A percentile compares a stretch with the other conserved stretches of the same genome.
These are phyloP conservation scores for Metahyphopichia silvanorum DNA, from an alignment of 805 yeast species.

Conservation along the genomic window DNA sequence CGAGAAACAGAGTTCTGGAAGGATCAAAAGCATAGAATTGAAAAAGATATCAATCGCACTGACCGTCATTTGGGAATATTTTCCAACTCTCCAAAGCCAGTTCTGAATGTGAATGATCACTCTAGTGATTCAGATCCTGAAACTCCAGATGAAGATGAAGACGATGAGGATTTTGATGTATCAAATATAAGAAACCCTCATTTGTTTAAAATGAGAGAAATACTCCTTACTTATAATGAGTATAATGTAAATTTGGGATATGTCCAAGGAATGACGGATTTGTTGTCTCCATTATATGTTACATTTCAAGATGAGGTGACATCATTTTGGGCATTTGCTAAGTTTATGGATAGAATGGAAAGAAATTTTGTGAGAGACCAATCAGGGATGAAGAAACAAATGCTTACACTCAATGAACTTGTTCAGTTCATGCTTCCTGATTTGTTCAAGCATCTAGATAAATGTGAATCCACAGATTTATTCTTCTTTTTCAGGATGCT, in stretches of 20 bases:
- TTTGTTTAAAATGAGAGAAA: slow-evolving; percentile 66
- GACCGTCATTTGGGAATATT: slow-evolving; percentile 76
- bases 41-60: slow-evolving; percentile 89
- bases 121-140: slow-evolving; percentile 25
- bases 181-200: slow-evolving; percentile 74
- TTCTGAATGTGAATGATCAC: slow-evolving; percentile 8
- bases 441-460: slow-evolving; percentile 74
- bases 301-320: slow-evolving; percentile 64
- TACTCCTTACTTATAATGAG: slow-evolving; percentile 82
- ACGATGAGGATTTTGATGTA: slow-evolving; percentile 52
- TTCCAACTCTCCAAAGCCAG: slow-evolving; percentile 37
- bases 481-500: slow-evolving; percentile 95
- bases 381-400: slow-evolving; percentile 87
- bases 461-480: slow-evolving; percentile 84
- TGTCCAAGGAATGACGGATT: slow-evolving; percentile 97
- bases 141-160: slow-evolving; percentile 30
- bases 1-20: slow-evolving; percentile 66
- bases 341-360: slow-evolving; percentile 93
- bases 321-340: slow-evolving; percentile 84
- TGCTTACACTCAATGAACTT: slow-evolving; percentile 76
- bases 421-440: slow-evolving; percentile 90
- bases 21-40: slow-evolving; percentile 87
- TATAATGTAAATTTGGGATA: slow-evolving; percentile 83
- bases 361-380: slow-evolving; percentile 89
- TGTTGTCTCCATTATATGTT: slow-evolving; percentile 80